These are phyloP conservation scores for Solanum infundibuliforme DNA, from an alignment of 257 asterid species.

Conservation along the genomic window DNA sequence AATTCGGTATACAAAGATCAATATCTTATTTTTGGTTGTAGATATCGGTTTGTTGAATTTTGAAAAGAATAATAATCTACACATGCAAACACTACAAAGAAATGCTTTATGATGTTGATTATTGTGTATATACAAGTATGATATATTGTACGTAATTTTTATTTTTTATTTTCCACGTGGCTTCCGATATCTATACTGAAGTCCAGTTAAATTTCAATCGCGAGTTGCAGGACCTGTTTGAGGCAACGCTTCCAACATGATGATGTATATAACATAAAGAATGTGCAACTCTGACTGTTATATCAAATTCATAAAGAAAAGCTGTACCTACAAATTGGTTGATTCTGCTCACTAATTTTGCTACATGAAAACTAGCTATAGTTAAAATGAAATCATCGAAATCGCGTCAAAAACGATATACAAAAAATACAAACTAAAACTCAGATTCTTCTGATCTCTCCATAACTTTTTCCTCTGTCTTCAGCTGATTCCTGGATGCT, in stretches of 20 bases:
- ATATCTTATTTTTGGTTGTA: neutral
- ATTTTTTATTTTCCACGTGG: neutral
- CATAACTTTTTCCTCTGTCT: neutral
- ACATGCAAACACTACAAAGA: neutral
- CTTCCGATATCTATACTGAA: neutral
- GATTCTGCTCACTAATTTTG: neutral
- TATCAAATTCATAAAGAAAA: neutral
- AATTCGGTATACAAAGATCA: neutral
- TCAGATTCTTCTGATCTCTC: neutral
- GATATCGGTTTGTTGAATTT: neutral
- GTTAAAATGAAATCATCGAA: neutral
- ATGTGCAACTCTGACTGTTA: neutral
- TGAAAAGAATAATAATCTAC: neutral
- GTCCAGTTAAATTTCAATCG: neutral
- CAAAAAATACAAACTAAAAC: neutral
- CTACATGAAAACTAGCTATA: neutral
- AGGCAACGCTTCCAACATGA: neutral
- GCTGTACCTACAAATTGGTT: neutral
- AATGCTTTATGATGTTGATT: neutral
- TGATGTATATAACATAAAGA: neutral
- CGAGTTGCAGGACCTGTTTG: neutral
- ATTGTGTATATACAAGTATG: neutral
- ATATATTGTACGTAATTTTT: neutral
- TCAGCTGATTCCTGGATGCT: neutral
- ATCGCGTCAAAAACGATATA: neutral